Evolutionary conservation across 805 yeast species (phyloP).

Genomic region (Saccharomycopsis sp.): DNA sequence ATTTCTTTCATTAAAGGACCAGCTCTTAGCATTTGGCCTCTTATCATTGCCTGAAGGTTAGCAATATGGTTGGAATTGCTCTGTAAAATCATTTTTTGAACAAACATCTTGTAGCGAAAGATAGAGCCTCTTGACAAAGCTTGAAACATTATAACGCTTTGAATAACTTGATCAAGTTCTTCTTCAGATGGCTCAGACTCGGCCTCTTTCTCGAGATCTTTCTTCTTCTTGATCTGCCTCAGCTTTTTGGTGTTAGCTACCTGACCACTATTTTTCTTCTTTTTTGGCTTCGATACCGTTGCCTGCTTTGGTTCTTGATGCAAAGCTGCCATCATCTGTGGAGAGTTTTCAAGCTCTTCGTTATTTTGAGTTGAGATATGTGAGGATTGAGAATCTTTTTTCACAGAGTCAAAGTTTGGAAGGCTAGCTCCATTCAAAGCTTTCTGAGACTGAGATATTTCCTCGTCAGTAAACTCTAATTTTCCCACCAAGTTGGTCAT

Average conservation of each 20-base stretch:
- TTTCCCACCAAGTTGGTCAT: slow-evolving; percentile 57
- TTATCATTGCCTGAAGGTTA: slow-evolving; percentile 34
- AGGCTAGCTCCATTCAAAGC: slow-evolving; percentile 57
- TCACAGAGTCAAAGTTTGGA: slow-evolving; percentile 65
- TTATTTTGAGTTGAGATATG: background rate
- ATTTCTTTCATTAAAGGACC: slow-evolving; percentile 9
- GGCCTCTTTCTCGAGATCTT: too few species aligned
- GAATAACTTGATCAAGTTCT: slow-evolving; percentile 26
- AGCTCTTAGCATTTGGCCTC: slow-evolving; percentile 24
- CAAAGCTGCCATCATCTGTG: too few species aligned
- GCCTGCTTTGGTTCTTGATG: background rate
- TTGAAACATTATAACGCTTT: slow-evolving; percentile 47
- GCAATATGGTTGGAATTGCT: slow-evolving; percentile 45
- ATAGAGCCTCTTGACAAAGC: slow-evolving; percentile 63
- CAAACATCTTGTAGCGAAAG: slow-evolving; percentile 53
- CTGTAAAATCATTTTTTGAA: slow-evolving; percentile 50
- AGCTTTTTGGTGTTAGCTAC: too few species aligned
- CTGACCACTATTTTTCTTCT: slow-evolving; percentile 20
- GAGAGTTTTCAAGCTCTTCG: too few species aligned
- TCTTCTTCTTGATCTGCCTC: too few species aligned
- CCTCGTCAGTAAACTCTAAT: slow-evolving; percentile 56
- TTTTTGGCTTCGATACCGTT: background rate
- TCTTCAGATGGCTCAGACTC: slow-evolving; percentile 14
- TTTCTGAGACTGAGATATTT: slow-evolving; percentile 55
- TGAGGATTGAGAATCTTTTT: too few species aligned